phyloP scores from a whole-genome alignment of 1,284 basidiomycete species.

The Leccinum pachyderme region DNA sequence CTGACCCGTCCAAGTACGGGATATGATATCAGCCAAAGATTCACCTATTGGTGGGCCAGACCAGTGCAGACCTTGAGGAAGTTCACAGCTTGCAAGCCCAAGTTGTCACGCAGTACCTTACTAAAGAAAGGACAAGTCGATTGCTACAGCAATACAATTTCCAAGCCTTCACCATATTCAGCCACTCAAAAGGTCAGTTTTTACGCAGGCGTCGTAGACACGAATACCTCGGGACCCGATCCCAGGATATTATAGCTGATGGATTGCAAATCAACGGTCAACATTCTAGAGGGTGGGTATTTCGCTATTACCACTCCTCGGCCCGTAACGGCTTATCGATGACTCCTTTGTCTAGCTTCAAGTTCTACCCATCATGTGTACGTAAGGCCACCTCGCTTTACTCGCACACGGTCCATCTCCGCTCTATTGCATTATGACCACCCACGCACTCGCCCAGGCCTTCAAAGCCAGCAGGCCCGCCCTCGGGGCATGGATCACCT shows the following conservation, averaged over 20 bases:
- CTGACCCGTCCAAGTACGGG: too few relatives aligned
- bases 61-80: too few relatives aligned
- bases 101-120: not conserved
- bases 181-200: not conserved
- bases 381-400: constrained; percentile 8
- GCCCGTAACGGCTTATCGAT: constrained; percentile 10
- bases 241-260: constrained; percentile 34
- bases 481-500: constrained; percentile 70
- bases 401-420: not conserved
- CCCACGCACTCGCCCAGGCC: constrained; percentile 46
- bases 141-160: too few relatives aligned
- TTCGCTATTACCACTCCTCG: not conserved
- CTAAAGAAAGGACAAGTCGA: not conserved
- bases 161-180: too few relatives aligned
- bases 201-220: constrained; percentile 30
- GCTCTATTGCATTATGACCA: constrained; percentile 28
- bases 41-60: too few relatives aligned
- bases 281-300: constrained; percentile 42
- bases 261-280: not conserved
- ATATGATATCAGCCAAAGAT: too few relatives aligned
- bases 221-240: constrained; percentile 43
- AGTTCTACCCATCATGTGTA: not conserved
- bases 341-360: constrained; percentile 4
- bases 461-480: constrained; percentile 54
- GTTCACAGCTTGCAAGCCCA: too few relatives aligned